Conservation (phyloP, 352 stramenopile genomes). For the Saprolegnia parasitica region DNA sequence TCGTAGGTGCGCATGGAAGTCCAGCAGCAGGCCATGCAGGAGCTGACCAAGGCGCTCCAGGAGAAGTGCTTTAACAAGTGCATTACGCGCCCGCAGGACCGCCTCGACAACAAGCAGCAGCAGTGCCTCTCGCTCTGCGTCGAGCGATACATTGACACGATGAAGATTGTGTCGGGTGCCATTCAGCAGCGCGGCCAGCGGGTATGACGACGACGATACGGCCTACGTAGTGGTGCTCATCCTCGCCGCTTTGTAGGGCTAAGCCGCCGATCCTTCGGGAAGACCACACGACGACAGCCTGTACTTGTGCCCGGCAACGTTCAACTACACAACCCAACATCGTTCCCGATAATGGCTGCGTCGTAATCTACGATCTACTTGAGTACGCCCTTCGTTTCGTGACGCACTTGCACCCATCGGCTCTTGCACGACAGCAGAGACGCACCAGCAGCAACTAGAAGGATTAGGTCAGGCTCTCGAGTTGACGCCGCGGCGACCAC, state of each 20-base stretch:
- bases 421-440: too few relatives aligned
- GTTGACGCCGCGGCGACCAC: too few relatives aligned
- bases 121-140: slow-evolving; percentile 85
- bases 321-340: too few relatives aligned
- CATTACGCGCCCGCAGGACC: slow-evolving; percentile 69
- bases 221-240: background rate
- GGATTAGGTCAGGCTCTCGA: too few relatives aligned
- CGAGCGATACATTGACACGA: slow-evolving; percentile 89
- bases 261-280: background rate
- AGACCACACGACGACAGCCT: background rate
- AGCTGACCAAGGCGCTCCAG: slow-evolving; percentile 82
- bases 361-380: too few relatives aligned
- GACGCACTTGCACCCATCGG: too few relatives aligned
- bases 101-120: slow-evolving; percentile 88
- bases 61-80: slow-evolving; percentile 91
- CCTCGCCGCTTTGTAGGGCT: background rate
- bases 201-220: background rate
- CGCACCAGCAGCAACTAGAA: too few relatives aligned
- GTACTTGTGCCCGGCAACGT: too few relatives aligned
- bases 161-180: slow-evolving; percentile 83
- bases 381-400: too few relatives aligned
- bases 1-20: slow-evolving; percentile 74
- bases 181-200: slow-evolving; percentile 64
- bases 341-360: too few relatives aligned
- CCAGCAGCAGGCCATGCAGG: slow-evolving; percentile 75